Evolutionary conservation across 768 basidiomycete genomes (phyloP).

Genomic region (Russula olivacea): DNA sequence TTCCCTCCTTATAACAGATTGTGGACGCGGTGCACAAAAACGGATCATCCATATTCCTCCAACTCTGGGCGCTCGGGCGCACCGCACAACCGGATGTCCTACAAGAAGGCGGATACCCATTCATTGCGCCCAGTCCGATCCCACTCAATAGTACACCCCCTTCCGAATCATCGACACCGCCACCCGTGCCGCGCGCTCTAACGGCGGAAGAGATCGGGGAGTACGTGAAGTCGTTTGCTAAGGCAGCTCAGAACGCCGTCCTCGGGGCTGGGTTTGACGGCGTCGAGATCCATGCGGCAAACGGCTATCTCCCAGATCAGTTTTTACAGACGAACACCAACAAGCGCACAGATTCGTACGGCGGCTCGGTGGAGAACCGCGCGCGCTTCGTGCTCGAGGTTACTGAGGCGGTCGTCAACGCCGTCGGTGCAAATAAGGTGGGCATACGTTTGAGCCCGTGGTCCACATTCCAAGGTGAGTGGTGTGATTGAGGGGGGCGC

Average conservation of each 20-base stretch:
- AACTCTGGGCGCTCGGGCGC: slow-evolving; percentile 40
- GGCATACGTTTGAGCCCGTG: slow-evolving; percentile 35
- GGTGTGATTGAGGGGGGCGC: too few species aligned
- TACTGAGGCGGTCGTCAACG: slow-evolving; percentile 33
- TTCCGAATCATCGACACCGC: too few species aligned
- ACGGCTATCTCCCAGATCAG: slow-evolving; percentile 35
- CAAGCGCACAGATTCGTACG: slow-evolving; percentile 41
- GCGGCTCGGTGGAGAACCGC: slow-evolving; percentile 44
- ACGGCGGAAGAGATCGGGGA: slow-evolving; percentile 29
- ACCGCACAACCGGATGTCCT: slow-evolving; percentile 9
- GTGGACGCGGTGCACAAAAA: slow-evolving; percentile 33
- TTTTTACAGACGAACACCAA: slow-evolving; percentile 36
- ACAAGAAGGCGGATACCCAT: not conserved
- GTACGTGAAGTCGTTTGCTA: slow-evolving; percentile 29
- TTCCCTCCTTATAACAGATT: not conserved
- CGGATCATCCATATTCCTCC: slow-evolving; percentile 33
- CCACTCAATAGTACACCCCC: not conserved
- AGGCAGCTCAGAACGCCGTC: slow-evolving; percentile 37
- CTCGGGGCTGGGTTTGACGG: slow-evolving; percentile 31
- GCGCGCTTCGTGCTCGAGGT: slow-evolving; percentile 37
- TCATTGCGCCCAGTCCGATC: not conserved
- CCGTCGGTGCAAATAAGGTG: slow-evolving; percentile 35
- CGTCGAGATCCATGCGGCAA: slow-evolving; percentile 32
- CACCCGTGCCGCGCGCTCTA: slow-evolving; percentile 12
- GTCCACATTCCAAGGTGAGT: slow-evolving; percentile 9